Evolutionary conservation across 176 grass and related monocot species (phyloP).

Genomic region (Pontederia paniculata): DNA sequence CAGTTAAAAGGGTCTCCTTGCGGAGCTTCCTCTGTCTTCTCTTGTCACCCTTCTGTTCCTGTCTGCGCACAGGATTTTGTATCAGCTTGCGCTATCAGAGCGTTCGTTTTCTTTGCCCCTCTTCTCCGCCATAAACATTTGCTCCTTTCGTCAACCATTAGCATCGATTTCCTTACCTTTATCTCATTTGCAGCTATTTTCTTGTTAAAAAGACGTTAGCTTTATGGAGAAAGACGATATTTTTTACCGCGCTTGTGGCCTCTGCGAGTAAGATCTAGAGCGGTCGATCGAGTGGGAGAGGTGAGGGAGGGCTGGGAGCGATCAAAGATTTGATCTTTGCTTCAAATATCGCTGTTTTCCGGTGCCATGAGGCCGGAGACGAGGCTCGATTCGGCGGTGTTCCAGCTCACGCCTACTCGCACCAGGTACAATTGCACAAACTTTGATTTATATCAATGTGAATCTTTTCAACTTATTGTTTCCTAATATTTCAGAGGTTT

Average conservation of each 20-base stretch:
- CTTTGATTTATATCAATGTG: background rate
- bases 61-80: no score
- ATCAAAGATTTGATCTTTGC: constrained; percentile 12
- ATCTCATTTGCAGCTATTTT: no score
- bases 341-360: background rate
- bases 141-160: no score
- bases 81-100: no score
- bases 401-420: constrained; percentile 89
- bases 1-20: background rate
- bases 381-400: constrained; percentile 69
- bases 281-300: background rate
- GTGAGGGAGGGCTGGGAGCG: background rate
- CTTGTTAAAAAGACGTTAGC: no score
- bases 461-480: no score
- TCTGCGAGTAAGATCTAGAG: constrained; percentile 16
- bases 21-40: background rate
- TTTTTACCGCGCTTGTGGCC: background rate
- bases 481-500: no score
- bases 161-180: no score
- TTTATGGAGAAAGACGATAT: background rate
- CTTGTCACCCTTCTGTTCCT: background rate
- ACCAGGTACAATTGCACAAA: constrained; percentile 58
- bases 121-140: no score
- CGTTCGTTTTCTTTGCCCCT: no score
- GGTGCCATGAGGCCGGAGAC: constrained; percentile 57